These are phyloP conservation scores for Podochytrium sp. DNA, from an alignment of 192 early-diverging fungal genomes.

Conservation along the genomic window DNA sequence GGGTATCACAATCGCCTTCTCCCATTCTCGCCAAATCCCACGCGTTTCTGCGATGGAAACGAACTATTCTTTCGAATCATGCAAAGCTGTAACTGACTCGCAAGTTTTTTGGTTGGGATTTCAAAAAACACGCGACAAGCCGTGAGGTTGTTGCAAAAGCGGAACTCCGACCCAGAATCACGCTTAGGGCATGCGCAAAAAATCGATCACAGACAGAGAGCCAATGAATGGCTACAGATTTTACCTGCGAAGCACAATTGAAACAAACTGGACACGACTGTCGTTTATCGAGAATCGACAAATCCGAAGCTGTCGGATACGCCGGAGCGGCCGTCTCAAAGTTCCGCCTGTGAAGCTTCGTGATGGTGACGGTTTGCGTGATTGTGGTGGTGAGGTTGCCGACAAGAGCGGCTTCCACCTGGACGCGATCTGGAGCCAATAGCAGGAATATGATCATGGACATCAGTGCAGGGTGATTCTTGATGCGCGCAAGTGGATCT, in stretches of 20 bases:
- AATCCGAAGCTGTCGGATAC: not conserved
- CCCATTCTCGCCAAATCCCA: too few relatives aligned
- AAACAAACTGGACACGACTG: constrained; percentile 21
- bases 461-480: not conserved
- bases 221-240: not conserved
- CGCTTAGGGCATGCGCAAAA: too few relatives aligned
- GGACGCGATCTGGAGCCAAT: not conserved
- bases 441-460: not conserved
- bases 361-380: not conserved
- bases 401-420: not conserved
- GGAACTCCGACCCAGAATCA: too few relatives aligned
- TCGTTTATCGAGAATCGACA: not conserved
- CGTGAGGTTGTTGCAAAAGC: too few relatives aligned
- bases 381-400: not conserved
- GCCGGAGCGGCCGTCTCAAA: too few relatives aligned
- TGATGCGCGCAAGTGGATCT: not conserved
- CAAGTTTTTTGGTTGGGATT: too few relatives aligned
- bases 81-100: not conserved
- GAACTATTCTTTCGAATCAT: not conserved
- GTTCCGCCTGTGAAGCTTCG: too few relatives aligned
- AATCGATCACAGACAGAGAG: not conserved
- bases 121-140: too few relatives aligned
- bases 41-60: too few relatives aligned
- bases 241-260: constrained; percentile 31
- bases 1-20: too few relatives aligned